Percentiles rank a stretch among this genome's conserved stretches.
These are phyloP conservation scores for Exophiala lecanii-corni DNA, from an alignment of 2,329 filamentous ascomycete species.

Conservation along the genomic window DNA sequence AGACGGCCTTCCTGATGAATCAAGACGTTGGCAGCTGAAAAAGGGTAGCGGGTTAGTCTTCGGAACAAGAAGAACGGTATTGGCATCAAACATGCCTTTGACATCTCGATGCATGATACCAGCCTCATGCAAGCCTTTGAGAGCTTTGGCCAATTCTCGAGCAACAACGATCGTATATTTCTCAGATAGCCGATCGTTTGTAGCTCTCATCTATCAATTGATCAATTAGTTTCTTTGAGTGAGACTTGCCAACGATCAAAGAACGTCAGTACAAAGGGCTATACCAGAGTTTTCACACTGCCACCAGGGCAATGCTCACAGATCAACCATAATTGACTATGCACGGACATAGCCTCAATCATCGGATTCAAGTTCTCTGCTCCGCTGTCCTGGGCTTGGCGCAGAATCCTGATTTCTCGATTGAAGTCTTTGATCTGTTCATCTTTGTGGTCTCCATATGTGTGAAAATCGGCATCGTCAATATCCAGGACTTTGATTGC, in stretches of 20 bases:
- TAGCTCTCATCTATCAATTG: constrained; percentile 42
- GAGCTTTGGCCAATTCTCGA: constrained; percentile 57
- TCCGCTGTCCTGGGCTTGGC: constrained; percentile 57
- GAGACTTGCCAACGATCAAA: no score
- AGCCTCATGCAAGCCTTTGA: constrained; percentile 61
- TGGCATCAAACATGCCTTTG: constrained; percentile 52
- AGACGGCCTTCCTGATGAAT: constrained; percentile 60
- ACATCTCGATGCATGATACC: constrained; percentile 63
- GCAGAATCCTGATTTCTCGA: constrained; percentile 59
- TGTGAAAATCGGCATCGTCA: constrained; percentile 45
- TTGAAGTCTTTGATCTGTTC: constrained; percentile 53
- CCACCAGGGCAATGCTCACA: constrained; percentile 64
- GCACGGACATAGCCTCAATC: constrained; percentile 59
- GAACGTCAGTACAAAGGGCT: constrained; percentile 22
- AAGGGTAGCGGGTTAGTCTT: constrained; percentile 3
- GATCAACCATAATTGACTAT: constrained; percentile 62
- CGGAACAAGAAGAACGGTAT: no score
- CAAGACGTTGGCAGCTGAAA: constrained; percentile 55
- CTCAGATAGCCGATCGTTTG: constrained; percentile 50
- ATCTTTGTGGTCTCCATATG: constrained; percentile 42
- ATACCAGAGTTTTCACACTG: constrained; percentile 60
- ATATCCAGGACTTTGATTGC: constrained; percentile 50
- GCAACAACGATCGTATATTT: constrained; percentile 61
- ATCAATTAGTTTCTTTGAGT: neutral
- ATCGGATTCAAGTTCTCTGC: constrained; percentile 61